Evolutionary conservation across 139 green algal genomes (phyloP), one percentile per base, ranked within the genome.

Genomic region (Micractinium conductrix): DNA sequence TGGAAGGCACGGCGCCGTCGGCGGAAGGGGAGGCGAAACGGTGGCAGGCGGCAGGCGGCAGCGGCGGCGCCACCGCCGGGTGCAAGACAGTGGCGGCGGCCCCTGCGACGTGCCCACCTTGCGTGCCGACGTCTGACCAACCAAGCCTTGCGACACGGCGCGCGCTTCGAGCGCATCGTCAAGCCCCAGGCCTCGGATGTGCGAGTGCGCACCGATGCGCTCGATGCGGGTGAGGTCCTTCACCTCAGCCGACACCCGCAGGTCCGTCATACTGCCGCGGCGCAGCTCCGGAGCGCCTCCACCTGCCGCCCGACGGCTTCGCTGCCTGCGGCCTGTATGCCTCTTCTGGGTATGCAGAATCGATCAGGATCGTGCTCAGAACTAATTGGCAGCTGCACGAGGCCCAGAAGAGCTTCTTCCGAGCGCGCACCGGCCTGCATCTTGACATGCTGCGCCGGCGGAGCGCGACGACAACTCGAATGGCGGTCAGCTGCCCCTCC

Each of bases 151-250:
- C 14, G 96, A 98, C 21, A 98, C 94, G 14, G 90, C 89, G 8
- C 96, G 84, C 2, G 97, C 96, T 70, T 99, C 97, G 55, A 99
- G 84, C 1, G 93, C 92, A 87, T 98, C 96, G 87, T 99, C 97
- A 1, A 99, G 88, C 3, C 97, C 97, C 6, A 99, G 90, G 16
- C 97, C 97, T n/a, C 97, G 89, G 75, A 99, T 99, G 88, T 99
- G 97, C 0, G 93, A 98, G 88, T 99, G 97, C 9, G 97, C 96
- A 2, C 97, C 97, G 53, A 99, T 98, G 22, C 97, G 94, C 88
- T 99, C 97, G 26, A 99, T 97, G 24, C 96, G 86, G 0, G 96
- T 99, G 16, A 99, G 89, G 70, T 99, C 96, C 43, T 96, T 92
- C 22, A 98, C 87, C 58, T 98, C 92, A 14, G 93, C 90, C 24